Evolutionary conservation across 805 yeast genomes (phyloP).

Genomic region (Blastobotrys chiropterorum): DNA sequence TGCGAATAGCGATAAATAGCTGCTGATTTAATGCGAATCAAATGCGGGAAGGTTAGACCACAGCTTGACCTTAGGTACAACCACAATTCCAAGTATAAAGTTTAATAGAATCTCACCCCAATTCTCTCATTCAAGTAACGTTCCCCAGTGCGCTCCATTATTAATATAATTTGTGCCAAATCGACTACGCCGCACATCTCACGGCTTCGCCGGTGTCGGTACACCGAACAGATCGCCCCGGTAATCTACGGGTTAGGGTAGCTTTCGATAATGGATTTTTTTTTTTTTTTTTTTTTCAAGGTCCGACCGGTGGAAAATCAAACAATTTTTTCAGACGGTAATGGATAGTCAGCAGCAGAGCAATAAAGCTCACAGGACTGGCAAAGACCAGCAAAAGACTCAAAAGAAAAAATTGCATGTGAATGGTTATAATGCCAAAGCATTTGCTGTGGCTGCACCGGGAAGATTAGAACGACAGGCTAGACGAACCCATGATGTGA

Average conservation of each 20-base stretch:
- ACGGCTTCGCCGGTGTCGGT: no score
- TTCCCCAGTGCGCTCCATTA: no score
- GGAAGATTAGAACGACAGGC: conserved; percentile 82
- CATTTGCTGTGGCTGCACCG: conserved; percentile 79
- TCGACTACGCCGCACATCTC: no score
- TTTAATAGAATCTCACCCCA: no score
- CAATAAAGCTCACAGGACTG: conserved; percentile 79
- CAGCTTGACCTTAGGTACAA: no score
- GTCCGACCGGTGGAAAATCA: not conserved
- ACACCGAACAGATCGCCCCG: not conserved
- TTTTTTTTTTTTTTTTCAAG: no score
- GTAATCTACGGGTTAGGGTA: not conserved
- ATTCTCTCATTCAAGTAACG: no score
- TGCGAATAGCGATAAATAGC: no score
- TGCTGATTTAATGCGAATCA: no score
- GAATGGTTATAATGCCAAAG: conserved; percentile 80
- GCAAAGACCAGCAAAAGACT: conserved; percentile 42
- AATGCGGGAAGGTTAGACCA: no score
- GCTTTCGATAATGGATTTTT: not conserved
- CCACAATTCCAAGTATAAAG: no score
- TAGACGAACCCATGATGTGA: conserved; percentile 70
- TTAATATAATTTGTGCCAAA: no score
- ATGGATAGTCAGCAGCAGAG: conserved; percentile 39
- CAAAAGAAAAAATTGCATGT: conserved; percentile 85
- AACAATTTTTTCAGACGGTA: not conserved